Base-by-base conservation (phyloP, 352 stramenopile species). In the Pythium biforme region DNA sequence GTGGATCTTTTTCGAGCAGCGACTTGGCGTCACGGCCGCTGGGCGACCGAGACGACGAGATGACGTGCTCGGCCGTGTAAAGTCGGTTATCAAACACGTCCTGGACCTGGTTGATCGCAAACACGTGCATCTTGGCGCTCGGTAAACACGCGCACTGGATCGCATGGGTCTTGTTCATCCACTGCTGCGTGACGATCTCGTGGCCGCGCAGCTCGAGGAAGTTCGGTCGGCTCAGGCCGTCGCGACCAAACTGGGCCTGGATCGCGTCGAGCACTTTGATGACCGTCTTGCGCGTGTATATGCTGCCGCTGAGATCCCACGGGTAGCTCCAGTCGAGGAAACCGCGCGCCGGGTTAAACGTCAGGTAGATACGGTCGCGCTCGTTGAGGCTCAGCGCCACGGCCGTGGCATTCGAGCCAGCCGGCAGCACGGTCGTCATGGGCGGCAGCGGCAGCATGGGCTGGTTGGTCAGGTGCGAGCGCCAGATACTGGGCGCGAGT, bases 101-200 rank as follows among this genome's bases (percentile, higher is more conserved):
- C 62, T 96, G 88, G 14, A 96, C 88, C 33, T 91, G 79, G 67
- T 96, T 96, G 48, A 96, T 78, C 14, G 88, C 84, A 26, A 96
- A 74, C 37, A 94, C 83, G 27, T 88, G 74, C 68, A 96, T 77
- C 33, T 89, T 76, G 49, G 83, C 76, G 48, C 47, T 66, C 22
- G 69, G 72, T 54, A 73, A 59, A 48, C 85, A 79, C 46, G 68
- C 82, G 40, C 62, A 88, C n/a, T 70, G 62, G 20, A 79, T 51
- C 31, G 59, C 62, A 37, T 64, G 59, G 43, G 48, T 61, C 62
- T 68, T 70, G 45, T 57, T 60, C 54, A 64, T 57, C 68, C 61
- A 74, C 46, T 66, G 41, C 20, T 50, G 47, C 29, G 60, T 57
- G 6, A 92, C 56, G 25, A 73, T 72, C 54, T 90, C 40, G 50